Conservation (phyloP, 106 monocot genomes). For the Narthecium ossifragum region DNA sequence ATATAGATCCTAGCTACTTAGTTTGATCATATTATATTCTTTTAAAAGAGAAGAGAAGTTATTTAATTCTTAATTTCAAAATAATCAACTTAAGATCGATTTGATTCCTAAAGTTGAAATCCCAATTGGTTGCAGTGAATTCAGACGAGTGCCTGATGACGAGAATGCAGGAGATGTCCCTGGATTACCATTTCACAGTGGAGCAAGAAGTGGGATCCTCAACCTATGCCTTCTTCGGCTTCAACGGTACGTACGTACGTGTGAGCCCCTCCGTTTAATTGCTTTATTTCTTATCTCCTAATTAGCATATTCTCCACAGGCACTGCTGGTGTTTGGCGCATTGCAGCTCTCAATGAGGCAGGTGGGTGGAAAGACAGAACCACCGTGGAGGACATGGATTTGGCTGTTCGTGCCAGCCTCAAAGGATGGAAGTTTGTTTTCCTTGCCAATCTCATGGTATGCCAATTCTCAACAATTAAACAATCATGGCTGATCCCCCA, state of each 20-base stretch:
- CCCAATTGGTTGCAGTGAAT: conserved; percentile 25
- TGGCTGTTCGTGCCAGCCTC: conserved; percentile 48
- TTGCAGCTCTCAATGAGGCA: conserved; percentile 36
- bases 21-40: too few relatives aligned
- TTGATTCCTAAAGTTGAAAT: too few relatives aligned
- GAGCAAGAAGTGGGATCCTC: conserved; percentile 48
- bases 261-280: not conserved
- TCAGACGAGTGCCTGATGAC: conserved; percentile 46
- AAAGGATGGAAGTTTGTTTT: conserved; percentile 48
- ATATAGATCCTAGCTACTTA: too few relatives aligned
- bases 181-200: conserved; percentile 41
- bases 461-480: not conserved
- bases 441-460: conserved; percentile 36
- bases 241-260: conserved; percentile 25
- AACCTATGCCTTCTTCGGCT: conserved; percentile 41
- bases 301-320: too few relatives aligned
- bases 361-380: conserved; percentile 50
- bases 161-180: conserved; percentile 56
- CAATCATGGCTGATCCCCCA: too few relatives aligned
- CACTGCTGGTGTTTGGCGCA: conserved; percentile 49
- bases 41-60: too few relatives aligned
- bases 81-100: too few relatives aligned
- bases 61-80: too few relatives aligned
- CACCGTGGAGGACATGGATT: conserved; percentile 52
- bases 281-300: not conserved